phyloP scores from a whole-genome alignment of 768 basidiomycete genomes.

The Crucibulum laeve region DNA sequence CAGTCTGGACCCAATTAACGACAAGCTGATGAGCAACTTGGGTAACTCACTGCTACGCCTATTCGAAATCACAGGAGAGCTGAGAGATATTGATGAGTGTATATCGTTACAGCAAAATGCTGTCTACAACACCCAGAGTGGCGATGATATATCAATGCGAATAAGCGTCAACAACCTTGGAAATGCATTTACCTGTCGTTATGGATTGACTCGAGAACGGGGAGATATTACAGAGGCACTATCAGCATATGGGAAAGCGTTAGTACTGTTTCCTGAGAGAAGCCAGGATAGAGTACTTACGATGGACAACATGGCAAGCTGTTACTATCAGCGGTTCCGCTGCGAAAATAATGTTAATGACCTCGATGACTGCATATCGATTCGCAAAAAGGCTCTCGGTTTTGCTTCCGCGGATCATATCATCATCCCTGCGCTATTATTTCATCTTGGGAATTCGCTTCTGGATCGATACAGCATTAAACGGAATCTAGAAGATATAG shows the following conservation, averaged over 20 bases:
- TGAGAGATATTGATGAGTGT: not conserved
- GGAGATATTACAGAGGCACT: constrained; percentile 1
- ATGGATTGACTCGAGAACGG: not conserved
- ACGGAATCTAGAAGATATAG: too few species aligned
- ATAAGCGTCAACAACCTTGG: constrained; percentile 1
- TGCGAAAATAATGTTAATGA: too few species aligned
- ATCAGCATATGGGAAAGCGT: not conserved
- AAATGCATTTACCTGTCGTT: not conserved
- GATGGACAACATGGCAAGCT: not conserved
- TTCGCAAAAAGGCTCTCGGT: too few species aligned
- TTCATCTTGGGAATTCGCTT: too few species aligned
- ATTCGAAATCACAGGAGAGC: not conserved
- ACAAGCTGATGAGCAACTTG: too few species aligned
- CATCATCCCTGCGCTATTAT: too few species aligned
- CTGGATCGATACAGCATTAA: too few species aligned
- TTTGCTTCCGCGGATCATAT: too few species aligned
- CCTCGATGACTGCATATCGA: too few species aligned
- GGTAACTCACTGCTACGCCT: not conserved
- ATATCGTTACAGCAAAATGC: not conserved
- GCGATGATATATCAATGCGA: too few species aligned
- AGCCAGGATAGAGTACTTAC: not conserved
- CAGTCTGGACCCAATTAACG: too few species aligned
- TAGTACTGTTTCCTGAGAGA: not conserved
- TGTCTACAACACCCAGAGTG: not conserved
- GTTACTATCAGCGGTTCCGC: not conserved